Conservation (phyloP, 2,329 filamentous ascomycete species). For the Diaporthe sp. region DNA sequence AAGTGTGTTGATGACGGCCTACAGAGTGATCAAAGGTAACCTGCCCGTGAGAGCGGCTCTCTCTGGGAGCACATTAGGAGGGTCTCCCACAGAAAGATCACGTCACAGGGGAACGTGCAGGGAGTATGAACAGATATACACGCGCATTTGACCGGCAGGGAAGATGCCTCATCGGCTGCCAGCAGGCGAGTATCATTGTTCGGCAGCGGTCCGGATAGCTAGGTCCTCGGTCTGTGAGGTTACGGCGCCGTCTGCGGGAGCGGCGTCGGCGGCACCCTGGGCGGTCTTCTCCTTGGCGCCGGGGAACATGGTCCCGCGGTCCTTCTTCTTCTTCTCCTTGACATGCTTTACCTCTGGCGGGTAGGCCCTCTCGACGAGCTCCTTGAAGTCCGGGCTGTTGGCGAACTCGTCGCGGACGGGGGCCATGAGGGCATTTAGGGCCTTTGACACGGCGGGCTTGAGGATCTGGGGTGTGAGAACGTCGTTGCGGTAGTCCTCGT, state of each 20-base stretch:
- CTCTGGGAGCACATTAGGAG: background rate
- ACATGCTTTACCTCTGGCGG: slow-evolving; percentile 75
- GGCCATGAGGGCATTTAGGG: slow-evolving; percentile 77
- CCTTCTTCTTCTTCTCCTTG: slow-evolving; percentile 82
- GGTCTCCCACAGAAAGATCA: background rate
- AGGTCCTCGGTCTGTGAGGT: slow-evolving; percentile 35
- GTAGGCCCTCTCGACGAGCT: slow-evolving; percentile 82
- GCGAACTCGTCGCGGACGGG: slow-evolving; percentile 80
- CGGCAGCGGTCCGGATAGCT: slow-evolving; percentile 26
- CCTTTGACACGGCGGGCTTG: slow-evolving; percentile 84
- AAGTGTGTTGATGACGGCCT: background rate
- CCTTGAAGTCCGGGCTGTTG: slow-evolving; percentile 75
- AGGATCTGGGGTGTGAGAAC: slow-evolving; percentile 86
- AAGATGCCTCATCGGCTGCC: background rate
- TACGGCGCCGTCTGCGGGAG: slow-evolving; percentile 34
- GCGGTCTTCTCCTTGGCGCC: slow-evolving; percentile 44
- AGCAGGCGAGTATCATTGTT: slow-evolving; percentile 11
- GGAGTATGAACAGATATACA: background rate
- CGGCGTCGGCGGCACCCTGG: background rate
- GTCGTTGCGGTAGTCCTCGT: slow-evolving; percentile 84
- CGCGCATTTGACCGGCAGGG: background rate
- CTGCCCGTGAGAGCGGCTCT: background rate
- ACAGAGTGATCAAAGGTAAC: background rate
- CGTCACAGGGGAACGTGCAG: background rate
- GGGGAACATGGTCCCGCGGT: slow-evolving; percentile 76